phyloP scores from a whole-genome alignment of 2,329 filamentous ascomycete genomes.

The Xylaria sp. region DNA sequence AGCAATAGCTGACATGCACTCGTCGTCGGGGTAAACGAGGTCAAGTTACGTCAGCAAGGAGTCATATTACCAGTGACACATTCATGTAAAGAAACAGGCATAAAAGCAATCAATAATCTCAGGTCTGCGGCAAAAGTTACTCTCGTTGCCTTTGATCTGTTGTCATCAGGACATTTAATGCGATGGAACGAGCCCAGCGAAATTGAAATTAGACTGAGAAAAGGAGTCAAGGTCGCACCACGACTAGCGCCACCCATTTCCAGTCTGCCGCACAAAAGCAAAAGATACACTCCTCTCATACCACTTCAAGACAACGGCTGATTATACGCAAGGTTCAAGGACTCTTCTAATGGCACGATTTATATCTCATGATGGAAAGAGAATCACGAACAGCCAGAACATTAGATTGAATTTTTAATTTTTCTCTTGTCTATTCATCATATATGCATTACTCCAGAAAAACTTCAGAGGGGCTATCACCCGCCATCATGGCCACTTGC shows the following conservation, averaged over 20 bases:
- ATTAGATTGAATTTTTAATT: slow-evolving; percentile 15
- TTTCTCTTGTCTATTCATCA: slow-evolving; percentile 39
- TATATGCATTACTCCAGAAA: slow-evolving; percentile 39
- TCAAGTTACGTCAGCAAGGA: slow-evolving; percentile 9
- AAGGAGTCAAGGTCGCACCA: no score
- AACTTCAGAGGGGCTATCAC: slow-evolving; percentile 33
- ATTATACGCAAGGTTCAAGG: no score
- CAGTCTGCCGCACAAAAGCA: no score
- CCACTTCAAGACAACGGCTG: no score
- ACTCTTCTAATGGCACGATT: neutral
- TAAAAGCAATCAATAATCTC: neutral
- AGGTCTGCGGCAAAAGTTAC: neutral
- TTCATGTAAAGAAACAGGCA: neutral
- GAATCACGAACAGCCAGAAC: neutral
- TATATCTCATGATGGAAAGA: neutral
- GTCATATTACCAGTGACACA: neutral
- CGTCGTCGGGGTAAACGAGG: neutral
- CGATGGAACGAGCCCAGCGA: no score
- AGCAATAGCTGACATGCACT: neutral
- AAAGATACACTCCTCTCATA: no score
- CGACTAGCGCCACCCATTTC: no score
- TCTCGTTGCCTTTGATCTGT: no score
- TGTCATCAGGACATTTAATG: no score
- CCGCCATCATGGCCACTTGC: slow-evolving; percentile 32
- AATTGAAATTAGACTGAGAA: neutral